These are phyloP conservation scores for Phyllosticta ampelicida DNA, from an alignment of 2,329 filamentous ascomycete genomes.

Conservation along the genomic window DNA sequence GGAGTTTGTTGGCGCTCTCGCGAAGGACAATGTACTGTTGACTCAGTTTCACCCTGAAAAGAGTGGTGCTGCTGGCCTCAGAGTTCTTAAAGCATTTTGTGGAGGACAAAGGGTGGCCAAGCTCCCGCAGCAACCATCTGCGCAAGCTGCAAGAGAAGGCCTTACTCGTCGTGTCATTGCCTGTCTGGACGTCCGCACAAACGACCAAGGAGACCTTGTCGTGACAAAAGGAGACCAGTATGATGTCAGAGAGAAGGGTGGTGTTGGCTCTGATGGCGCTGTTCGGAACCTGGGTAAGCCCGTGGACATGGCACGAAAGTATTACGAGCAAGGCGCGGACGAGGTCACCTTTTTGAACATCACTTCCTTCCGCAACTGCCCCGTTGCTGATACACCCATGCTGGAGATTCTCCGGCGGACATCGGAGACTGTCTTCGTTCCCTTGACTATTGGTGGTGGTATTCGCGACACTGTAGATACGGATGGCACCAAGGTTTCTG, in stretches of 20 bases:
- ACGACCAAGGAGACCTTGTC: conserved; percentile 88
- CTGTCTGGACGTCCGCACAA: conserved; percentile 88
- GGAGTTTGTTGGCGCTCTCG: conserved; percentile 83
- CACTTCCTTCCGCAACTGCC: conserved; percentile 92
- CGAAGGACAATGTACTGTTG: conserved; percentile 72
- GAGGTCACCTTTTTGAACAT: conserved; percentile 98
- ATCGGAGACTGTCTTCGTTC: conserved; percentile 88
- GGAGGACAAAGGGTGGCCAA: conserved; percentile 53
- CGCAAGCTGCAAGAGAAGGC: conserved; percentile 44
- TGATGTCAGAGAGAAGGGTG: conserved; percentile 83
- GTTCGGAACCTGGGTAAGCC: conserved; percentile 95
- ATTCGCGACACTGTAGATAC: conserved; percentile 88
- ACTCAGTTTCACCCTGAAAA: conserved; percentile 99
- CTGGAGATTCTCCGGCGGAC: conserved; percentile 81
- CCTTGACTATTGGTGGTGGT: conserved; percentile 87
- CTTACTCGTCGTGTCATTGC: conserved; percentile 91
- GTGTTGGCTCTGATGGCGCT: conserved; percentile 42
- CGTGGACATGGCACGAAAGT: conserved; percentile 83
- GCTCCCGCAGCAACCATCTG: conserved; percentile 33
- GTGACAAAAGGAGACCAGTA: conserved; percentile 99
- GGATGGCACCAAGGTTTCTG: conserved; percentile 75
- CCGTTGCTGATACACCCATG: conserved; percentile 87
- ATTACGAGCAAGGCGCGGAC: conserved; percentile 94
- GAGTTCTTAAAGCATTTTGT: conserved; percentile 76
- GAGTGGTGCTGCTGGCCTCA: conserved; percentile 78